Conservation (phyloP, 2,329 filamentous ascomycete genomes). For the Paraphaeosphaeria sporulosa region DNA sequence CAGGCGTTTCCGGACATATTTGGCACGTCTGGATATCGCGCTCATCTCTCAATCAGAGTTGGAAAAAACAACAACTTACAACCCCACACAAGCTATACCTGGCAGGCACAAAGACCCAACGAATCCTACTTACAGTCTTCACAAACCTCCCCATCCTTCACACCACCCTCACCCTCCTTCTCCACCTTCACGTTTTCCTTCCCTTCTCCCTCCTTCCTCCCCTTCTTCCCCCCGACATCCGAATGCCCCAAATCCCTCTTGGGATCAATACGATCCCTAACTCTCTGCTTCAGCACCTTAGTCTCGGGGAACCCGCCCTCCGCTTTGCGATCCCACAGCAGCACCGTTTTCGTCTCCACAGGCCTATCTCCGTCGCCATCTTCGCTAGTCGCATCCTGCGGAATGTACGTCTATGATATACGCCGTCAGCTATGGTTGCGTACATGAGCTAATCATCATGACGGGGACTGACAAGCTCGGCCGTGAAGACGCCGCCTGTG, state of each 20-base stretch:
- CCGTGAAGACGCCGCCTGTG: constrained; percentile 83
- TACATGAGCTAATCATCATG: neutral
- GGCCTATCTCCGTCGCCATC: constrained; percentile 1
- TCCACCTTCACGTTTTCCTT: constrained; percentile 22
- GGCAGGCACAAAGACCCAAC: neutral
- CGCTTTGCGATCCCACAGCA: constrained; percentile 86
- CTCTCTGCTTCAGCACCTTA: constrained; percentile 85
- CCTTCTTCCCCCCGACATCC: constrained; percentile 52
- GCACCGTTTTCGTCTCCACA: constrained; percentile 54
- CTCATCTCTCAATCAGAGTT: neutral
- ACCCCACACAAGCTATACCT: no score
- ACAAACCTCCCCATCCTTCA: constrained; percentile 42
- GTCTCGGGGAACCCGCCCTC: constrained; percentile 94
- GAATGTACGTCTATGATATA: constrained; percentile 33
- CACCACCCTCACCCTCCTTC: constrained; percentile 16
- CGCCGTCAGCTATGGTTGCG: neutral
- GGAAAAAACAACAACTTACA: no score
- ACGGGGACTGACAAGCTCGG: constrained; percentile 63
- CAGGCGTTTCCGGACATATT: neutral
- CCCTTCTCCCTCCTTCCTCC: constrained; percentile 18
- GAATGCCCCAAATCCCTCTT: constrained; percentile 78
- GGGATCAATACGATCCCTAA: constrained; percentile 84
- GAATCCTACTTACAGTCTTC: constrained; percentile 44
- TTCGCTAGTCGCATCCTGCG: constrained; percentile 3
- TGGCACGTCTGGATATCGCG: neutral